Conservation (phyloP, 2,329 filamentous ascomycete genomes). For the Fusarium protoensiforme region DNA sequence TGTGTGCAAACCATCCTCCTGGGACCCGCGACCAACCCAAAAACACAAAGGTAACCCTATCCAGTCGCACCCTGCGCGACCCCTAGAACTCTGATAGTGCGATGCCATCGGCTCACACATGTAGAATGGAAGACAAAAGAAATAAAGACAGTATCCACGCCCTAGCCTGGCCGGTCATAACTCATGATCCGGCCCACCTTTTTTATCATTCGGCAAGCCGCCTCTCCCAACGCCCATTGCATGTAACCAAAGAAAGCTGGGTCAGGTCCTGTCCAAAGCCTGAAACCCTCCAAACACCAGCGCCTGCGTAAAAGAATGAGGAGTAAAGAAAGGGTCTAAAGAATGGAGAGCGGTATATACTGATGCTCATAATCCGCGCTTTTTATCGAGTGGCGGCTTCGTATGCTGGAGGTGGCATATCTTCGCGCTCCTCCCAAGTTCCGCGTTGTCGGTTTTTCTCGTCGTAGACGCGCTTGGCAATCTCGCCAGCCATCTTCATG, state of each 20-base stretch:
- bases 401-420: conserved; percentile 71
- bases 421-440: conserved; percentile 63
- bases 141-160: conserved; percentile 17
- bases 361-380: conserved; percentile 12
- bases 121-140: conserved; percentile 21
- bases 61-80: conserved; percentile 24
- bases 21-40: conserved; percentile 26
- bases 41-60: conserved; percentile 17
- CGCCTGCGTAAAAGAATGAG: conserved; percentile 34
- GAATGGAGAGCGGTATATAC: conserved; percentile 37
- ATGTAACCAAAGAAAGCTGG: conserved; percentile 29
- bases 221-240: conserved; percentile 36
- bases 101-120: conserved; percentile 15
- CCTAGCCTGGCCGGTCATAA: conserved; percentile 28
- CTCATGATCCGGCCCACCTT: conserved; percentile 30
- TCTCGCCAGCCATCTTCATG: conserved; percentile 93
- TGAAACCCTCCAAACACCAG: conserved; percentile 33
- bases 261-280: conserved; percentile 24
- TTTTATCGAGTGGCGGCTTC: conserved; percentile 59
- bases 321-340: conserved; percentile 18
- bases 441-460: conserved; percentile 71
- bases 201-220: conserved; percentile 29
- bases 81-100: conserved; percentile 9
- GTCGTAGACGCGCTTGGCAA: conserved; percentile 87
- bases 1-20: conserved; percentile 24